phyloP scores from a whole-genome alignment of 345 rosid genomes.

The Anacardium occidentale region DNA sequence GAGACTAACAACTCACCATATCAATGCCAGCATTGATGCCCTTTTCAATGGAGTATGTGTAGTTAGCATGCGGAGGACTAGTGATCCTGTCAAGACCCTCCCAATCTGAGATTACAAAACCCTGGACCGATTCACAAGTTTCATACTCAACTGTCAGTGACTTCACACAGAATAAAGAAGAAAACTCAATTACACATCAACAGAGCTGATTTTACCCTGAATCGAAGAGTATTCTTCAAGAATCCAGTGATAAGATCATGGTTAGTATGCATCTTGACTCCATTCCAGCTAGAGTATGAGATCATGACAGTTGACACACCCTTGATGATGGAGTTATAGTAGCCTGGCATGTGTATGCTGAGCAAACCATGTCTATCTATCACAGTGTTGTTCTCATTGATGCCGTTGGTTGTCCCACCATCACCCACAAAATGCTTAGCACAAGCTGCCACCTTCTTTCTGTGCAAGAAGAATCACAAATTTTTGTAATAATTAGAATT shows the following conservation, averaged over 20 bases:
- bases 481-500: background rate
- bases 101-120: conserved; percentile 72
- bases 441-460: conserved; percentile 70
- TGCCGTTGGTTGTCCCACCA: conserved; percentile 77
- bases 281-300: conserved; percentile 93
- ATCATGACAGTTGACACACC: conserved; percentile 86
- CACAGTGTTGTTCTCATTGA: conserved; percentile 71
- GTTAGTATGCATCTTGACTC: conserved; percentile 82
- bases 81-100: conserved; percentile 67
- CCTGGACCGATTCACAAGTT: conserved; percentile 30
- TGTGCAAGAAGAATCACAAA: background rate
- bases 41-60: conserved; percentile 49
- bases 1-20: conserved; percentile 42
- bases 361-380: conserved; percentile 54
- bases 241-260: conserved; percentile 57
- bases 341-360: conserved; percentile 73
- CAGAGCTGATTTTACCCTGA: conserved; percentile 40
- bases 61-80: conserved; percentile 60
- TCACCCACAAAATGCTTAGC: conserved; percentile 95
- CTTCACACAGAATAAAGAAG: background rate
- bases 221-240: conserved; percentile 69
- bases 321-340: conserved; percentile 62
- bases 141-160: conserved; percentile 1
- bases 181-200: background rate
- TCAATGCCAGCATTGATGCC: conserved; percentile 63